Evolutionary conservation across 2,329 filamentous ascomycete species (phyloP).

Genomic region (Botrytis pseudocinerea): DNA sequence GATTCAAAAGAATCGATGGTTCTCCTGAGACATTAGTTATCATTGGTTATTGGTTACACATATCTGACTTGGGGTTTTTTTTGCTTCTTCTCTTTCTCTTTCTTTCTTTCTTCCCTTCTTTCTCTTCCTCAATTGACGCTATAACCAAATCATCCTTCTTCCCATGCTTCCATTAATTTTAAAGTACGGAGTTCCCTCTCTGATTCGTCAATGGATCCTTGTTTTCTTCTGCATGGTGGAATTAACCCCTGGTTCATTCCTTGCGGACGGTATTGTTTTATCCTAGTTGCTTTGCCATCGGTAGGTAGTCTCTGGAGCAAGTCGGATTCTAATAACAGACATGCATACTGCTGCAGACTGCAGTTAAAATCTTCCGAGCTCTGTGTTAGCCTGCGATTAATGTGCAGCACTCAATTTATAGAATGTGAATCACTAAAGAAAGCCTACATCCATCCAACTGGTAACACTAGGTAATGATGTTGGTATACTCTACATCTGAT

Average conservation of each 20-base stretch:
- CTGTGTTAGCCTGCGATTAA: background rate
- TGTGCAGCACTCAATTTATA: background rate
- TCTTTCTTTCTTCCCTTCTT: background rate
- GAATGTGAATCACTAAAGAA: background rate
- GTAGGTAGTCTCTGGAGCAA: background rate
- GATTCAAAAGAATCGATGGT: background rate
- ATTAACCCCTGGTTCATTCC: slow-evolving; percentile 2
- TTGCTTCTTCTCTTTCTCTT: background rate
- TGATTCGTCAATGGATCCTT: background rate
- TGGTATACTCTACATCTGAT: background rate
- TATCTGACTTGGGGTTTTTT: background rate
- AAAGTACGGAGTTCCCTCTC: background rate
- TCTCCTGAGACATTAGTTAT: background rate
- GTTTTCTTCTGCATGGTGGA: background rate
- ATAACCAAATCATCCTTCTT: slow-evolving; percentile 1
- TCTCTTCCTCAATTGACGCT: background rate
- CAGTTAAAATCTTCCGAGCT: background rate
- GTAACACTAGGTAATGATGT: background rate
- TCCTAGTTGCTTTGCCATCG: slow-evolving; percentile 4
- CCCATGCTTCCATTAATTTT: slow-evolving; percentile 3
- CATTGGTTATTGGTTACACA: background rate
- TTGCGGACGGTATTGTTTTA: background rate
- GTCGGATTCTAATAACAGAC: slow-evolving; percentile 5
- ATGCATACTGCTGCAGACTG: background rate
- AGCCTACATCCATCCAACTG: background rate